Conservation (phyloP, 805 yeast species). For the Hemisphaericaspora nanyangensis region DNA sequence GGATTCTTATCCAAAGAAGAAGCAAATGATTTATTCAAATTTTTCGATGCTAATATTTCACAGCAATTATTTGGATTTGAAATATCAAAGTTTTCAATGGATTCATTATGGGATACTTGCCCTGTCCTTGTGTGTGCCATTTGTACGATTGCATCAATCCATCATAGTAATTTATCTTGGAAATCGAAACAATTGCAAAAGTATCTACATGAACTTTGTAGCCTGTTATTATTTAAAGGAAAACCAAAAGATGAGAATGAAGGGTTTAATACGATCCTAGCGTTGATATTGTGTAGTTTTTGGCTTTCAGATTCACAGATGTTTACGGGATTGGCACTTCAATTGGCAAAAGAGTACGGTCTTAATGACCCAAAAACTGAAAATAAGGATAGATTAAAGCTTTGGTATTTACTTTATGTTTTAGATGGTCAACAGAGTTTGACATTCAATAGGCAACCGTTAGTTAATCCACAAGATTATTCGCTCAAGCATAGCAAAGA, state of each 20-base stretch:
- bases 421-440: constrained; percentile 69
- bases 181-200: constrained; percentile 25
- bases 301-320: constrained; percentile 65
- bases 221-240: constrained; percentile 28
- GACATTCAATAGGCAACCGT: constrained; percentile 53
- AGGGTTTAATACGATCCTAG: constrained; percentile 58
- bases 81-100: constrained; percentile 46
- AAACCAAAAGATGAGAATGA: constrained; percentile 43
- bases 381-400: constrained; percentile 46
- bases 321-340: constrained; percentile 67
- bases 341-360: constrained; percentile 54
- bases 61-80: constrained; percentile 68
- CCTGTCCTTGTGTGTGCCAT: constrained; percentile 59
- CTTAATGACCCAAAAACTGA: constrained; percentile 29
- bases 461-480: constrained; percentile 47
- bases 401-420: constrained; percentile 65
- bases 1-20: constrained; percentile 33
- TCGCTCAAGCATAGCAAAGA: constrained; percentile 40
- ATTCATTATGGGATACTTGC: constrained; percentile 49
- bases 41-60: constrained; percentile 52
- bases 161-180: constrained; percentile 43
- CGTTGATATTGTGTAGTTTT: constrained; percentile 61
- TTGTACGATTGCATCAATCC: constrained; percentile 59
- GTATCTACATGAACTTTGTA: constrained; percentile 32
- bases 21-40: constrained; percentile 47